Percentiles rank a stretch among this genome's conserved stretches.
Evolutionary conservation across 2,329 filamentous ascomycete genomes (phyloP).

Genomic region (Calonectria fujianensis): DNA sequence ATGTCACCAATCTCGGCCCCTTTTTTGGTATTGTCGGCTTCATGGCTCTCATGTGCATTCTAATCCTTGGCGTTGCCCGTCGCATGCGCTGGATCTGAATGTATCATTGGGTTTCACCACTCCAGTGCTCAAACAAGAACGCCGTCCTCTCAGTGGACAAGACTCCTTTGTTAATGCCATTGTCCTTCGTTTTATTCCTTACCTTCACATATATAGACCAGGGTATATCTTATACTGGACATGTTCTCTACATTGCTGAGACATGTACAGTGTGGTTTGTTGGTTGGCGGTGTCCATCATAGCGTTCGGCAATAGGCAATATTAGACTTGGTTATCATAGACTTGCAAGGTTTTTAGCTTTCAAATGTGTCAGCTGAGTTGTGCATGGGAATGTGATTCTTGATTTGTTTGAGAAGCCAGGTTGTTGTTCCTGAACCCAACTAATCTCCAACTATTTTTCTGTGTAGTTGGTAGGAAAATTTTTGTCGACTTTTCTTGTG

Average conservation of each 20-base stretch:
- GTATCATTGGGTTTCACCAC: neutral
- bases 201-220: constrained; percentile 45
- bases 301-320: constrained; percentile 25
- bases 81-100: constrained; percentile 67
- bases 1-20: constrained; percentile 71
- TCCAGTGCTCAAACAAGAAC: neutral
- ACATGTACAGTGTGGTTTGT: constrained; percentile 32
- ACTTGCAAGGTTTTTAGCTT: constrained; percentile 24
- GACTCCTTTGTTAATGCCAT: constrained; percentile 10
- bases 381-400: neutral
- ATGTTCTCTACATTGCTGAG: constrained; percentile 42
- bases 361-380: neutral
- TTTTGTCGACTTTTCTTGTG: neutral
- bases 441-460: too few species aligned
- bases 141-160: neutral
- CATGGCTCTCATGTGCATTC: constrained; percentile 72
- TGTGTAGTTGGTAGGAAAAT: too few species aligned
- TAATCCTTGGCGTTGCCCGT: constrained; percentile 69
- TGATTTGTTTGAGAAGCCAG: neutral
- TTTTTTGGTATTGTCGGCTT: constrained; percentile 72
- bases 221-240: constrained; percentile 39
- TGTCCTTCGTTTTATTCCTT: constrained; percentile 37
- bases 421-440: neutral
- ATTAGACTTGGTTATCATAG: constrained; percentile 39
- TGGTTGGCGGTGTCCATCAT: constrained; percentile 31